Evolutionary conservation across 179 eudicot species (phyloP), one percentile per base, ranked within the genome.

Genomic region (Monotropa hypopitys): DNA sequence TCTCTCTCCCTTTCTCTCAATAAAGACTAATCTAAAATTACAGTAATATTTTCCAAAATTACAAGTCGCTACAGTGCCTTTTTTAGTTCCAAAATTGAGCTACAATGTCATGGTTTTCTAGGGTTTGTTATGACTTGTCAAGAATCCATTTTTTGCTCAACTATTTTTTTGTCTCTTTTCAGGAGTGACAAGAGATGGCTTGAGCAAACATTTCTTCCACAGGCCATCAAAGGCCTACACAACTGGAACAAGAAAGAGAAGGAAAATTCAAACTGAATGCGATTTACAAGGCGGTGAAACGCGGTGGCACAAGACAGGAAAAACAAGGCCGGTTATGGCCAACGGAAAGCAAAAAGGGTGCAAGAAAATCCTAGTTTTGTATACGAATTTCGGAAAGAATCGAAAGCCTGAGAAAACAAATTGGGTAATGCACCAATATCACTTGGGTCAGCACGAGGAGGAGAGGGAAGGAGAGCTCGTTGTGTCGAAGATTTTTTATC

Each of bases 351-450:
- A 92, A 72, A 92, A 89, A 83, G 98, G 98, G 5, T 94, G 97
- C 82, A 94, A 94, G 90, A 92, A 94, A 76, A 94, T 92, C 2
- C 75, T 94, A 8, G 98, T 94, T 0, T 70, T 94, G 2, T 94
- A 94, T 84, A 94, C 94, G 20, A 92, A 92, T 76, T 94, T 90
- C 26, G 97, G 96, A 0, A 94, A 94, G 75, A 90, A 92, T 3
- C 80, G 94, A 42, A 94, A 90, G 77, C 98, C 98, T 2, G 97
- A 92, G 43, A 94, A 92, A 66, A 94, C 98, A 0, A 94, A 90
- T 45, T 94, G 98, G 98, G 98, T 94, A 0, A 94, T 94, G 98
- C 98, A 94, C 63, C 98, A 94, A 59, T 94, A 94, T 76, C 97
- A 94, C 72, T 75, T 94, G 20, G 98, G 98, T 0, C 92, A 87